Evolutionary conservation across 2,329 filamentous ascomycete species (phyloP).

Genomic region (Aspergillus proliferans): DNA sequence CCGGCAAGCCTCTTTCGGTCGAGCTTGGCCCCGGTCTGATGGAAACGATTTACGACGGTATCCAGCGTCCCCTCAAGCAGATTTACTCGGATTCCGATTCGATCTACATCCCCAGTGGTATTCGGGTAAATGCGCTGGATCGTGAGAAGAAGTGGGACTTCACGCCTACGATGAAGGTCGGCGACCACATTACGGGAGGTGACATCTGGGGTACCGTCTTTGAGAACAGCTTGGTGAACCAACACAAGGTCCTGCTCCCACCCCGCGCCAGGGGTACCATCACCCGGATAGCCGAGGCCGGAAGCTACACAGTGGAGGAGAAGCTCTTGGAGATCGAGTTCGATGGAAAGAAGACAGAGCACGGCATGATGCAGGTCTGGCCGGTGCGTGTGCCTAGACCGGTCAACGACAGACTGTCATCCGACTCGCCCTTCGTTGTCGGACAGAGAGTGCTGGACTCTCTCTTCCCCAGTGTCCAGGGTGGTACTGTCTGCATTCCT

Average conservation of each 20-base stretch:
- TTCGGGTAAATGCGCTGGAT: conserved; percentile 79
- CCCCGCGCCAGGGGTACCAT: conserved; percentile 87
- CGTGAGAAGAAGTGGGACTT: conserved; percentile 95
- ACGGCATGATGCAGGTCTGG: conserved; percentile 98
- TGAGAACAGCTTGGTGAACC: conserved; percentile 90
- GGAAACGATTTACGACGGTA: conserved; percentile 99
- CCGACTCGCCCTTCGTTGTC: conserved; percentile 87
- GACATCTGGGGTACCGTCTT: conserved; percentile 93
- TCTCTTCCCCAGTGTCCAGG: conserved; percentile 92
- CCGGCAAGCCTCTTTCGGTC: conserved; percentile 93
- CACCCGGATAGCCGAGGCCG: conserved; percentile 81
- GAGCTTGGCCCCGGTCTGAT: conserved; percentile 94
- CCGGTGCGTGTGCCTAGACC: conserved; percentile 94
- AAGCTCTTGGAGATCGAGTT: conserved; percentile 96
- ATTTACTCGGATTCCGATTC: conserved; percentile 73
- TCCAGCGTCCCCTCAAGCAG: conserved; percentile 84
- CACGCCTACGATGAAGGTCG: conserved; percentile 78
- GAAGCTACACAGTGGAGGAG: conserved; percentile 87
- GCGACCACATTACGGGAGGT: conserved; percentile 93
- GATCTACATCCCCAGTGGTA: conserved; percentile 97
- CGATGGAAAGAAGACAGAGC: conserved; percentile 88
- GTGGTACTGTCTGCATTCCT: conserved; percentile 95
- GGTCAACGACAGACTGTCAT: conserved; percentile 82
- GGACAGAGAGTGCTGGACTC: conserved; percentile 95
- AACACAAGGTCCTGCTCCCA: conserved; percentile 88